Base-by-base conservation (phyloP, 306 rosid genomes). In the Argentina anserina region DNA sequence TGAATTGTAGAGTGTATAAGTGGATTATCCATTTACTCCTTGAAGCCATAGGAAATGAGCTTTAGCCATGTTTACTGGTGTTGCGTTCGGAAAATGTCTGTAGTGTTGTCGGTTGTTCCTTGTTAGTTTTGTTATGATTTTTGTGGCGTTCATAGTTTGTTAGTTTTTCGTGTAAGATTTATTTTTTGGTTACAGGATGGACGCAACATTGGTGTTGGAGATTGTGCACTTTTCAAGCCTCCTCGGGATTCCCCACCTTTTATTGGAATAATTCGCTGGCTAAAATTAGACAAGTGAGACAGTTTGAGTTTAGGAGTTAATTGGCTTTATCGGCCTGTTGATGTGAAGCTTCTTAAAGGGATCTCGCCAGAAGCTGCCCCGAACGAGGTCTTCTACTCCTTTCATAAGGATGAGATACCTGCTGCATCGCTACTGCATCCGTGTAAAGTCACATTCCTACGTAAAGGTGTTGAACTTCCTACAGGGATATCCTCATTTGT, bases 361-460 rank as follows among this genome's bases (percentile, higher is more conserved):
- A 81, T 83, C 81, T 86, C 77, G 37, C 84, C 85, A 77, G 86
- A 92, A 75, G 86, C 93, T 59, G 81, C 84, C 58, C 97, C 91
- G 14, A 92, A 92, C 90, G 97, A 92, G 79, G 70, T 92, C 64
- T 89, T 92, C 80, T 92, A 87, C 84, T 85, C 97, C 84, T 90
- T 92, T 85, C 97, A 89, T 66, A 86, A 82, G 96, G 92, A 86
- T 86, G 96, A 83, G 84, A 88, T 89, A 77, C 86, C 84, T 82
- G 93, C 87, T 79, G 90, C 82, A 75, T 90, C 87, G 18, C 70
- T 92, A 76, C 89, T 92, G 68, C 97, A 92, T 85, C 96, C 93
- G 71, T 92, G 96, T 84, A 92, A 88, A 92, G 97, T 92, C 52
- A 87, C 96, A 80, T 92, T 92, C 69, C 96, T 92, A 76, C 89